phyloP scores from a whole-genome alignment of 1,284 basidiomycete species.

The Ceratobasidium sp. region DNA sequence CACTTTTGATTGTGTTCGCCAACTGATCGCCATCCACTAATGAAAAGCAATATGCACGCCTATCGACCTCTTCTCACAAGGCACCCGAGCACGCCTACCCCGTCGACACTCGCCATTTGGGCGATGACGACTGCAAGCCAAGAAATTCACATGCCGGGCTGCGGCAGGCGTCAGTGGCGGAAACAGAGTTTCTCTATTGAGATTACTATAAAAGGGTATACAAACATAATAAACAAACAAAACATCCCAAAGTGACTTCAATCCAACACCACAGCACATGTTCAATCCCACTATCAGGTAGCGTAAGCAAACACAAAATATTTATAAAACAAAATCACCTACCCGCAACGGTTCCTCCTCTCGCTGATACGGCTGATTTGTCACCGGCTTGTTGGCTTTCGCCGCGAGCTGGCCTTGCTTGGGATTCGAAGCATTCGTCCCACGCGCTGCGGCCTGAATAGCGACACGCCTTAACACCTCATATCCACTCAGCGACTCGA shows the following conservation, averaged over 20 bases:
- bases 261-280: neutral
- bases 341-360: conserved; percentile 12
- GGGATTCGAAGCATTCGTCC: conserved; percentile 21
- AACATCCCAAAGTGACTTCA: neutral
- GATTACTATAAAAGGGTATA: neutral
- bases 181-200: too few species aligned
- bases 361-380: neutral
- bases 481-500: neutral
- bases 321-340: neutral
- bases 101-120: too few species aligned
- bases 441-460: conserved; percentile 9
- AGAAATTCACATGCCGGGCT: conserved; percentile 11
- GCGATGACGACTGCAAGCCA: neutral
- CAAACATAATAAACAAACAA: neutral
- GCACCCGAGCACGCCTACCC: neutral
- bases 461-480: neutral
- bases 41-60: neutral
- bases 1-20: neutral
- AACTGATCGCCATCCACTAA: neutral
- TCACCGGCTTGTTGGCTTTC: conserved; percentile 21
- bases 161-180: neutral
- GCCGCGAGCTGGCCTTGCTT: conserved; percentile 25
- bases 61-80: neutral
- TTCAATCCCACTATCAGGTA: conserved; percentile 21
- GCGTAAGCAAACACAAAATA: neutral